Base-by-base conservation (phyloP, 257 asterid species). In the Marsdenia floribunda region DNA sequence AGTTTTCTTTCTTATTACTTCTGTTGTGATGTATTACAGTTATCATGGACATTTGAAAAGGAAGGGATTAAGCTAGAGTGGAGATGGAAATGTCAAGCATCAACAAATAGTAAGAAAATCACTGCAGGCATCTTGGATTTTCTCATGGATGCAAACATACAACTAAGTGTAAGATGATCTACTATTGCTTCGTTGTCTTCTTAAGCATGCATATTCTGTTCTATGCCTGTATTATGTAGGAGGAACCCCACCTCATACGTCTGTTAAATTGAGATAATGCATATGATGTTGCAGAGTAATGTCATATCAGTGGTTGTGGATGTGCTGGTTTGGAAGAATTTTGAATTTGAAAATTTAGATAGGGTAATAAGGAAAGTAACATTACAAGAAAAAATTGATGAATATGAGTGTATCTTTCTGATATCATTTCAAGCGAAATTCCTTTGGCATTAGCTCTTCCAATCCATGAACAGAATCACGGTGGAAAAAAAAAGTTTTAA, bases 11-110 rank as follows among this genome's bases (percentile, higher is more conserved):
- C 55, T 63, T 64, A 38, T 3, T 70, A 19, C 49, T 57, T 78
- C 1, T 71, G 19, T 29, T 66, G 33, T 58, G 80, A 15, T 68
- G 47, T 71, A 9, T 82, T 44, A 81, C 85, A 93, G 98, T 81
- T 93, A 76, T 85, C 98, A 22, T 93, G 96, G 93, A 90, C 97
- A 53, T 92, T 92, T 82, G 93, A 89, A 90, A 94, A 88, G 85
- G 96, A 87, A 86, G 96, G 96, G 49, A 89, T 85, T n/a, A 90
- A 89, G 81, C 84, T 94, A 76, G 99, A 94, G 79, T 92, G 99
- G 98, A 91, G 97, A 73, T 93, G 98, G 98, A 94, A 92, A 70
- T 89, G 96, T 80, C 93, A 89, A 66, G 91, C 89, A 70, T 86
- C 96, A 24, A 63, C 79, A 5, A 42, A 85, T 80, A 86, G 86